Base-by-base conservation (phyloP, 2,329 filamentous ascomycete species). In the Didymella keratinophila region DNA sequence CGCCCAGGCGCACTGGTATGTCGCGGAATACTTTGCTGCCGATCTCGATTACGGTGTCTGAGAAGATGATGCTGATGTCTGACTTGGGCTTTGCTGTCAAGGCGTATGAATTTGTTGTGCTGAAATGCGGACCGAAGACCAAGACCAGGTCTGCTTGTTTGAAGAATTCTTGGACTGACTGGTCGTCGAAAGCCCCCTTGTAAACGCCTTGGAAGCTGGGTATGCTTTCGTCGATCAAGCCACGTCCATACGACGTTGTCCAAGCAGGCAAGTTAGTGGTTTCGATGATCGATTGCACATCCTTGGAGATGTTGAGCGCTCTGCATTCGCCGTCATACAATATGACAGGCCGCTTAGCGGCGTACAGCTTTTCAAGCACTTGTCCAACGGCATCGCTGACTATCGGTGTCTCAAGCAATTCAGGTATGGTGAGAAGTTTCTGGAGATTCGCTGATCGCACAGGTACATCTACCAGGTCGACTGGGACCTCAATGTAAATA, bases 401-500 rank as follows among this genome's bases (percentile, higher is more conserved):
- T 63, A 11, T 18, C 57, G 62, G 32, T 76, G 63, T 23, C 27
- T 63, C 14, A 54, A 64, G 20, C 9, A 39, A 11, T 11, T 54
- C 50, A 1, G 56, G 50, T 4, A 46, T 32, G 6, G 25, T 21
- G 49, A 58, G 4, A 66, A 53, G 2, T 60, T 1, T 61, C 56
- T n/a, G 61, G 1, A 81, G 64, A n/a, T 69, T 65, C 8, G 67
- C 67, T 6, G 70, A 69, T 8, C 74, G 64, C 1, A 83, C 71
- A 4, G 61, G 65, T 0, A 67, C 73, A 7, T 67, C 68, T 6
- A 84, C 83, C 71, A 86, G 74, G 63, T 87, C 85, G 12, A 80
- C 78, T 0, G 85, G 85, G 4, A 87, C 65, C 61, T 84, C 81
- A 20, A 87, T 80, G 58, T 85, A 87, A 0, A 84, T 85, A 0